Percentiles rank a stretch among this genome's conserved stretches.
These are phyloP conservation scores for Botryococcus braunii DNA, from an alignment of 163 green algal species.

Conservation along the genomic window DNA sequence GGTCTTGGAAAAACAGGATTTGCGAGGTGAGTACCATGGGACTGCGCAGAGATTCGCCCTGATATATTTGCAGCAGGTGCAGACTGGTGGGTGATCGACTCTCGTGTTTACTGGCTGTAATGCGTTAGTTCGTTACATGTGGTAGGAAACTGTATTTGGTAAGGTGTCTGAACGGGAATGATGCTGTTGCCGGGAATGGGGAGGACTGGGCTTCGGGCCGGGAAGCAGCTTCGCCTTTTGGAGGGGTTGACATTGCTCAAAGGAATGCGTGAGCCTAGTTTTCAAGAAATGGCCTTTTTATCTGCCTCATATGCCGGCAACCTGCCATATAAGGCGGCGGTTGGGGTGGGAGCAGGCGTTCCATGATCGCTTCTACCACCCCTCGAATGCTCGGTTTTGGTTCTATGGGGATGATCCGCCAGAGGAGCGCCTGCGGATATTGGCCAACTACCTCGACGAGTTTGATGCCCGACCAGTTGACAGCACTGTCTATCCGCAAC, in stretches of 20 bases:
- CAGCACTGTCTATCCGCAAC: constrained; percentile 60
- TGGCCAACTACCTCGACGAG: constrained; percentile 70
- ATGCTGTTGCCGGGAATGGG: too few species aligned
- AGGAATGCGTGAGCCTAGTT: too few species aligned
- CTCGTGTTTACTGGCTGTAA: too few species aligned
- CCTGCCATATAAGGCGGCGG: background rate
- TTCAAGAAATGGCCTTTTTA: background rate
- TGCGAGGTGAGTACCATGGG: too few species aligned
- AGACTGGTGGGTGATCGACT: too few species aligned
- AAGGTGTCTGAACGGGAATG: too few species aligned
- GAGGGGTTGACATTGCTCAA: background rate
- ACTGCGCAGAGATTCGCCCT: too few species aligned
- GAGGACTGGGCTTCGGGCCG: background rate
- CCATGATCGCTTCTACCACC: constrained; percentile 93
- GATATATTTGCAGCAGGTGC: too few species aligned
- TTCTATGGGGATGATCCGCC: constrained; percentile 95
- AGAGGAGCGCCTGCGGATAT: constrained; percentile 70
- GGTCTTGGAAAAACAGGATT: too few species aligned
- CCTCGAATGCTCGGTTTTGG: constrained; percentile 93
- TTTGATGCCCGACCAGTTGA: constrained; percentile 66
- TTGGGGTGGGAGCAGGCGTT: constrained; percentile 59
- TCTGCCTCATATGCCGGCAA: background rate
- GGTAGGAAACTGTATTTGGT: too few species aligned
- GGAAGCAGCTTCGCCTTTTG: background rate
- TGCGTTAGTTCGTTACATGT: too few species aligned